phyloP scores from a whole-genome alignment of 139 green algal species.

The Diplosphaera chodatii region DNA sequence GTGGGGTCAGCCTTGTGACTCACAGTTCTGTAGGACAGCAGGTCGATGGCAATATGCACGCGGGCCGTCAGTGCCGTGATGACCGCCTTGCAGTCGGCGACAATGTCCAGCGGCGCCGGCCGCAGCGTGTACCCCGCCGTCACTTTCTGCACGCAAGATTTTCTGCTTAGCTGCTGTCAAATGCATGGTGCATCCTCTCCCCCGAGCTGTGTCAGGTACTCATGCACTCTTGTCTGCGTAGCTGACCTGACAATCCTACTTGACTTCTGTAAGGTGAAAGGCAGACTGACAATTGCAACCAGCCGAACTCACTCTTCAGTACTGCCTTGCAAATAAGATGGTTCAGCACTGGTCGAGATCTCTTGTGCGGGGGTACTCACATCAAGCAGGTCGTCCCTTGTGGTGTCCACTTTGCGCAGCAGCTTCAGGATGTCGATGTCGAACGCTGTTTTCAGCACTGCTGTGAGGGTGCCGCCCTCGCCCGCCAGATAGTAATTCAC shows the following conservation, averaged over 20 bases:
- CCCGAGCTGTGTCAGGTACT: no score
- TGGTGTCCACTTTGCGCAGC: neutral
- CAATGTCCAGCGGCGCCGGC: neutral
- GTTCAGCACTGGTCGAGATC: no score
- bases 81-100: neutral
- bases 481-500: neutral
- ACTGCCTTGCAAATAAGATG: no score
- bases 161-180: no score
- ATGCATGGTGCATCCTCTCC: no score
- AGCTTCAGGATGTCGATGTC: neutral
- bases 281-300: no score
- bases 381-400: neutral
- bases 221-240: no score
- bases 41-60: neutral
- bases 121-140: neutral
- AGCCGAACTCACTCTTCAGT: no score
- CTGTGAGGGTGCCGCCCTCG: neutral
- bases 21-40: neutral
- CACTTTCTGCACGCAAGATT: neutral
- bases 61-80: neutral
- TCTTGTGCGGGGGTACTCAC: no score
- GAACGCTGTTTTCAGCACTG: neutral
- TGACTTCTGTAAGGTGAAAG: no score
- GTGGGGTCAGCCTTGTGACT: no score
- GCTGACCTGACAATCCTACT: no score